Evolutionary conservation across 192 early-diverging fungal genomes (phyloP), one percentile per base, ranked within the genome.

Genomic region (Lunasporangiospora selenospora): DNA sequence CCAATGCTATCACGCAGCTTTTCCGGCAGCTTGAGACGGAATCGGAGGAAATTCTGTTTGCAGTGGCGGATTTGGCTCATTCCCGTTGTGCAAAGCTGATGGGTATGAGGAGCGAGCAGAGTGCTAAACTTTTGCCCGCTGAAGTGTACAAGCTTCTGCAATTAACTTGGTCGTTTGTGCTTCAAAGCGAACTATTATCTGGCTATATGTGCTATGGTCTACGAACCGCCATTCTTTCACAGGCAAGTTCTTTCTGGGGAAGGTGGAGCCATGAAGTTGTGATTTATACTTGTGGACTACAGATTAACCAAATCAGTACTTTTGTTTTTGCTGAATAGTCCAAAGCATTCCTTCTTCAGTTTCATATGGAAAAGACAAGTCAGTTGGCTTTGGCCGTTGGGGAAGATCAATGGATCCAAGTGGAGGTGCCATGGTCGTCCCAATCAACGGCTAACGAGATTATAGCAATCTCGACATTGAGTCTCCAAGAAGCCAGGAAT

Each of bases 321-420:
- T 6, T 30, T 33, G 9, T 13, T 50, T 36, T 31, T 19, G n/a
- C n/a, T 19, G 18, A 42, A 23, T 62, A 93, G 86, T 91, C 94
- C 24, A 97, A 96, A 58, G 84, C 92, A 18, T 98, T 96, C 67
- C 51, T 99, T 18, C 84, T 78, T 43, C 90, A 97, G 75, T 99
- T 99, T 58, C 98, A 99, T 53, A 91, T 93, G 53, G 95, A 97
- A 66, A 92, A 91, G 55, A 81, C 85, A 34, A 95, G 92, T 36
- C 95, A 98, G 73, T 81, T 93, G 19, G 85, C 89, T 12, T 75
- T 92, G 18, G 79, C 97, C 12, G 88, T 99, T 50, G 98, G 98
- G 61, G 97, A 93, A 71, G 98, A 99, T 69, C 94, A 96, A 78
- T 99, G 98, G 98, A 80, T 84, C 23, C 93, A 93, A 63, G 87